Base-by-base conservation (phyloP, 2,329 filamentous ascomycete species). In the Malbranchea cinnamomea region DNA sequence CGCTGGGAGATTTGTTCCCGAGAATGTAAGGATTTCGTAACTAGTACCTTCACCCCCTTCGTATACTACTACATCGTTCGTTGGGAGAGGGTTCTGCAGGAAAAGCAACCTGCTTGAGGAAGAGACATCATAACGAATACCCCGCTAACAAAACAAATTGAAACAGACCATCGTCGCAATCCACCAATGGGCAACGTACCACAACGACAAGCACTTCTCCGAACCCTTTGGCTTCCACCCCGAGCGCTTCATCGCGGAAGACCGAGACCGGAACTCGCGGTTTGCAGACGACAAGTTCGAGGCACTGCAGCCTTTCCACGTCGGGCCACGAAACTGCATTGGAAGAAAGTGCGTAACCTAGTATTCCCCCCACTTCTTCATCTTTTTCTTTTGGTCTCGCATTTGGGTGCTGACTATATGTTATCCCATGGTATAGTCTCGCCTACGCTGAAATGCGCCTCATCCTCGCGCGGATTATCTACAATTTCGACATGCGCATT, bases 361-460 rank as follows among this genome's bases (percentile, higher is more conserved):
- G 13, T 5, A 8, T 5, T 47, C 60, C 11, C 41, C 55, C 9
- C 9, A 3, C 4, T 10, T 15, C 6, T 4, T 10, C 7, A 5
- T n/a, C 15, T 14, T n/a, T 4, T 20, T 32, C 15, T 3, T 30
- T 22, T 8, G 23, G 8, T 13, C 23, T 26, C 7, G 23, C n/a
- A 8, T n/a, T n/a, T n/a, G n/a, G n/a, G n/a, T n/a, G n/a, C n/a
- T n/a, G n/a, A n/a, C n/a, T n/a, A n/a, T n/a, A 10, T 18, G 22
- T 12, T 11, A 4, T 16, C 10, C 7, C 22, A 20, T 13, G 19
- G 8, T 21, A 23, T 25, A 65, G 60, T 33, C 47, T 69, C 21
- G 63, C 63, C 3, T 64, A 63, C 28, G 50, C 58, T 12, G 63
- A 69, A 40, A 62, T 68, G 53, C 52, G 64, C 4, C 42, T 65